Evolutionary conservation across 2,329 filamentous ascomycete species (phyloP), one percentile per base, ranked within the genome.

Genomic region (Chaetomium globosum): DNA sequence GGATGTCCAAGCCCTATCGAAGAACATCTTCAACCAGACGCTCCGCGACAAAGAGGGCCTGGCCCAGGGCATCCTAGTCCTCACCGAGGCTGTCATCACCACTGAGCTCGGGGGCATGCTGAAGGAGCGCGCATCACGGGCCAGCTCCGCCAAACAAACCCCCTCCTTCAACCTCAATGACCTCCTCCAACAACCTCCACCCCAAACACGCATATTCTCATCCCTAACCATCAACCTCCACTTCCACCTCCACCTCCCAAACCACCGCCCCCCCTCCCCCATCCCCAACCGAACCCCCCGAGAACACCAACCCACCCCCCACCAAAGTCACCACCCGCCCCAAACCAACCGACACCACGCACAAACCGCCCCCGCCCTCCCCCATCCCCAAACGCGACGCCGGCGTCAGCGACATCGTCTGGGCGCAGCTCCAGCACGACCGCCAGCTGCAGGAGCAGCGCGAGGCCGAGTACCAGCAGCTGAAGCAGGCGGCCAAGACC

Each of bases 391-490:
- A 70, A 4, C 80, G 87, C 13, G 88, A 91, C 65, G 73, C 78
- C 0, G 84, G 83, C 0, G 87, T 90, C 0, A 82, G 79, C 4
- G 86, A 90, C 56, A 83, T 75, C 6, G 76, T 85, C 1, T 91
- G 88, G 88, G 75, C 81, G 1, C 84, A 88, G 69, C 82, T 90
- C 0, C 80, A 87, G 65, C 70, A 65, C 1, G 85, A 89, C 73
- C 77, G 23, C 67, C 3, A 30, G 77, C 76, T 0, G 78, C 79
- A 39, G 66, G 66, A 75, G 1, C 74, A 75, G 0, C 75, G 75
- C 0, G 77, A 83, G 8, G 71, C 73, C 4, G 76, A 80, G 30
- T 76, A 80, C 9, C 73, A 70, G 2, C 65, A 70, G 1, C 72
- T 81, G 3, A 68, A 76, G 23, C 71, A 77, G 28, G 73, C 71